These are phyloP conservation scores for Ampelocalamus luodianensis DNA, from an alignment of 176 grass and related monocot genomes.

Conservation along the genomic window DNA sequence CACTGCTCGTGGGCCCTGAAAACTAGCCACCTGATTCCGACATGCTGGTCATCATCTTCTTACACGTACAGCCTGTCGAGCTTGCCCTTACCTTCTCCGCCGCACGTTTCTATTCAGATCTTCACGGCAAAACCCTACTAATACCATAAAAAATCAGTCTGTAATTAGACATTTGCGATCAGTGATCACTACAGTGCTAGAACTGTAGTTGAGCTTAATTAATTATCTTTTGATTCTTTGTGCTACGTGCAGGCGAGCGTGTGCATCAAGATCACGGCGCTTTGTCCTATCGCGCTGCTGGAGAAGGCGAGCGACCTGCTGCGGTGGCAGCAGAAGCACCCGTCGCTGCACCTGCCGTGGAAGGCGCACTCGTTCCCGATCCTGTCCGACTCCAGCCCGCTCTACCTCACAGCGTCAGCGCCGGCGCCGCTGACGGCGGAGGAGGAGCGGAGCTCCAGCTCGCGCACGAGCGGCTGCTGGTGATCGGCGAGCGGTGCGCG, in stretches of 20 bases:
- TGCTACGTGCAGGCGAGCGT: slow-evolving; percentile 67
- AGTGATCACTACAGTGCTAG: not conserved
- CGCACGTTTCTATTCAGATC: slow-evolving; percentile 36
- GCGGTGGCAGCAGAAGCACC: slow-evolving; percentile 80
- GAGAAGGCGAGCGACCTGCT: slow-evolving; percentile 83
- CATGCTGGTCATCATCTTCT: slow-evolving; percentile 1
- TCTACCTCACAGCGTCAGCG: slow-evolving; percentile 63
- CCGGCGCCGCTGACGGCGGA: slow-evolving; percentile 58
- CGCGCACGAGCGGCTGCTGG: slow-evolving; percentile 63
- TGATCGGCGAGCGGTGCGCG: slow-evolving; percentile 60
- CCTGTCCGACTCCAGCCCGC: slow-evolving; percentile 71
- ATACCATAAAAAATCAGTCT: not conserved
- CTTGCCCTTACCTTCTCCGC: slow-evolving; percentile 1
- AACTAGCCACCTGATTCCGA: slow-evolving; percentile 21
- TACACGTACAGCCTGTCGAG: slow-evolving; percentile 24
- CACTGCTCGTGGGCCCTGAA: slow-evolving; percentile 48
- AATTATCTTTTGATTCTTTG: not conserved
- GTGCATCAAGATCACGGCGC: slow-evolving; percentile 90
- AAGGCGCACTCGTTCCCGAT: slow-evolving; percentile 63
- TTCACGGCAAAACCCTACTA: slow-evolving; percentile 26
- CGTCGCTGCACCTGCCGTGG: slow-evolving; percentile 75
- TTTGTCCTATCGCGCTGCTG: slow-evolving; percentile 79
- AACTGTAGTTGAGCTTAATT: not conserved
- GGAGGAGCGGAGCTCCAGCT: slow-evolving; percentile 67
- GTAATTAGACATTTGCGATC: slow-evolving; percentile 28